Conservation (phyloP, 2,329 filamentous ascomycete species). For the Penicillium hesseltinei region DNA sequence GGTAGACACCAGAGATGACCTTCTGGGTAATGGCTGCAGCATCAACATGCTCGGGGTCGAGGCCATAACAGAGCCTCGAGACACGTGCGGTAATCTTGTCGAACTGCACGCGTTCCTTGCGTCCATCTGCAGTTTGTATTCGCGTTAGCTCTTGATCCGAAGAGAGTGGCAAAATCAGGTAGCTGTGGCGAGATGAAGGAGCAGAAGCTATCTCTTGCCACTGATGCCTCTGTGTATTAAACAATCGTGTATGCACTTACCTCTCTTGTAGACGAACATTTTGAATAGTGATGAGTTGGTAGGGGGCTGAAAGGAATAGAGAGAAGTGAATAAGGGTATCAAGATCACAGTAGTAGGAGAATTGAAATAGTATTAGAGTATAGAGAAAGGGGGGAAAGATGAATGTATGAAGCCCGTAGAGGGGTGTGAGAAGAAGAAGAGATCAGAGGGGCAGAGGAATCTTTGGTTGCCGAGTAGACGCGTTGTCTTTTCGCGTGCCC, state of each 20-base stretch:
- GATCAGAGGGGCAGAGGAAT: conserved; percentile 24
- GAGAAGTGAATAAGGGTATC: conserved; percentile 25
- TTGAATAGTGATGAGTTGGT: conserved; percentile 26
- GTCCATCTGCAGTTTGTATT: conserved; percentile 67
- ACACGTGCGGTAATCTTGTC: conserved; percentile 99
- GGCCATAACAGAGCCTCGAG: conserved; percentile 93
- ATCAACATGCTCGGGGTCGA: conserved; percentile 94
- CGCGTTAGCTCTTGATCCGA: conserved; percentile 20
- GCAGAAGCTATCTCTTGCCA: conserved; percentile 1
- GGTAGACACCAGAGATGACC: conserved; percentile 98
- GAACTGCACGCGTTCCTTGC: conserved; percentile 99
- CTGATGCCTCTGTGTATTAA: not conserved
- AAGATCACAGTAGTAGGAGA: conserved; percentile 17
- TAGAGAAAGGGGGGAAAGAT: conserved; percentile 13
- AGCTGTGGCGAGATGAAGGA: not conserved
- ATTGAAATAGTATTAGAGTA: conserved; percentile 7
- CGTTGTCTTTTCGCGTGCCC: conserved; percentile 19
- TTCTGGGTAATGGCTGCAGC: conserved; percentile 98
- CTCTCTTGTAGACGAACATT: conserved; percentile 65
- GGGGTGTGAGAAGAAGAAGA: conserved; percentile 25
- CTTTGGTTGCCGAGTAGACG: conserved; percentile 12
- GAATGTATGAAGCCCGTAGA: conserved; percentile 15
- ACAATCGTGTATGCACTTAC: conserved; percentile 40
- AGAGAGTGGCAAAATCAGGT: conserved; percentile 17
- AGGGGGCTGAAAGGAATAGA: conserved; percentile 11